A percentile compares a stretch with the other conserved stretches of the same genome.
These are phyloP conservation scores for Austroboletus olivaceoglutinosus DNA, from an alignment of 1,284 basidiomycete species.

Conservation along the genomic window DNA sequence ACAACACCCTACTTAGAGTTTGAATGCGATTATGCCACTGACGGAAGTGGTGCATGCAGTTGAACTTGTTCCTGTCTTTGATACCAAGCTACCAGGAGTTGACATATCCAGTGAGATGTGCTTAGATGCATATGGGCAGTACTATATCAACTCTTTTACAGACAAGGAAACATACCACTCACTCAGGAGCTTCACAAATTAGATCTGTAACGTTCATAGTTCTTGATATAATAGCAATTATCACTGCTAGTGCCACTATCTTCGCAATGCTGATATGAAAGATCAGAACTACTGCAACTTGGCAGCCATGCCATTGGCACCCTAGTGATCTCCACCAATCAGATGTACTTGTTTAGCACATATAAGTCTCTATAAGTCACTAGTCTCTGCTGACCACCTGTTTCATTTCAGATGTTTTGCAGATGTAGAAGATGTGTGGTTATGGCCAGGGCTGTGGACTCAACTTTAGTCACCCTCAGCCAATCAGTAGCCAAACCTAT, in stretches of 20 bases:
- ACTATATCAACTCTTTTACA: conserved; percentile 11
- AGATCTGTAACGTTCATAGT: too few relatives aligned
- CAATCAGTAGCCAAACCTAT: conserved; percentile 1
- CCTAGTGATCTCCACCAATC: too few relatives aligned
- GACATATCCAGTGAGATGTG: neutral
- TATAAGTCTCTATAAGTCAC: too few relatives aligned
- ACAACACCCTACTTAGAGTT: neutral
- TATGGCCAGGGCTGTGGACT: conserved; percentile 19
- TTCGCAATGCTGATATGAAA: too few relatives aligned
- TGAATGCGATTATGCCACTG: neutral
- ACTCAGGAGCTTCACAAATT: too few relatives aligned
- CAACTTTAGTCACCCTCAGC: conserved; percentile 20
- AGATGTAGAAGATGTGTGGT: conserved; percentile 8
- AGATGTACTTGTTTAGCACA: too few relatives aligned
- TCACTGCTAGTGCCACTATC: too few relatives aligned
- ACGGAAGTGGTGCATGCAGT: neutral
- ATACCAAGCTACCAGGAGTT: neutral
- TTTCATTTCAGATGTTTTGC: too few relatives aligned
- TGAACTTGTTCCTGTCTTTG: neutral
- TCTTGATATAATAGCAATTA: too few relatives aligned
- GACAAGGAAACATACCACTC: conserved; percentile 7
- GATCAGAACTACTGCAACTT: too few relatives aligned
- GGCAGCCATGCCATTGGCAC: too few relatives aligned
- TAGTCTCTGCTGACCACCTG: too few relatives aligned
- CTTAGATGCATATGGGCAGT: conserved; percentile 2